Evolutionary conservation across 495 filamentous ascomycete genomes (phyloP), one percentile per base, ranked within the genome.

Genomic region (Lasiosphaeria miniovina): DNA sequence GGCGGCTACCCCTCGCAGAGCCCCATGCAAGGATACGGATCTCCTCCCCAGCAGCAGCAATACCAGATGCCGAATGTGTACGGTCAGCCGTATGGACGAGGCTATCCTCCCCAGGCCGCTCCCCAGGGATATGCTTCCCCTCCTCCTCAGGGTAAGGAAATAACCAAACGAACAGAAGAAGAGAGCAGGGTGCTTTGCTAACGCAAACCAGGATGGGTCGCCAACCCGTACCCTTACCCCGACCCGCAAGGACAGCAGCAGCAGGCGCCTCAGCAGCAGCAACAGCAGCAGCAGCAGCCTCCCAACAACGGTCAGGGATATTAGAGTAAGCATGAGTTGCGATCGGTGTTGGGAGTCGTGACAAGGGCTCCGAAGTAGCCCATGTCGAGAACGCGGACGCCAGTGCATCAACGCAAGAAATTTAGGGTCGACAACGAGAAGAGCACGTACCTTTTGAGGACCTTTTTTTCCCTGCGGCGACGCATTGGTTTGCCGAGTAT

Each of bases 71-170:
- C 66, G 7, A 62, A 64, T 45, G 41, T 61, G 36, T 73, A 72
- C 49, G 59, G 36, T 4, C 68, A 67, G 55, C 60, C 62, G 12
- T 72, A 32, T 8, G 62, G 69, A 31, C 65, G 70, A 5, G 70
- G 70, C 11, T 70, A 69, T 34, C 52, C 49, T 2, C 56, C 58
- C n/a, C 73, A 67, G 53, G 53, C 55, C 4, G 63, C 46, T 38
- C 69, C 70, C 9, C 65, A 71, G 45, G 68, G 59, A 11, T 71
- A 71, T 52, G 57, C 53, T 24, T 24, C 24, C 17, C 65, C 73
- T 31, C 68, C 75, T 24, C 67, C 69, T 36, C 77, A 75, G 71
- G 74, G 77, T 80, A 75, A 63, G 65, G 62, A 50, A 43, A 49
- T n/a, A 31, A 15, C 15, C 12, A 17, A 38, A 4, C 17, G 43